Base-by-base conservation (phyloP, 257 asterid species). In the Linderniella brevidens region DNA sequence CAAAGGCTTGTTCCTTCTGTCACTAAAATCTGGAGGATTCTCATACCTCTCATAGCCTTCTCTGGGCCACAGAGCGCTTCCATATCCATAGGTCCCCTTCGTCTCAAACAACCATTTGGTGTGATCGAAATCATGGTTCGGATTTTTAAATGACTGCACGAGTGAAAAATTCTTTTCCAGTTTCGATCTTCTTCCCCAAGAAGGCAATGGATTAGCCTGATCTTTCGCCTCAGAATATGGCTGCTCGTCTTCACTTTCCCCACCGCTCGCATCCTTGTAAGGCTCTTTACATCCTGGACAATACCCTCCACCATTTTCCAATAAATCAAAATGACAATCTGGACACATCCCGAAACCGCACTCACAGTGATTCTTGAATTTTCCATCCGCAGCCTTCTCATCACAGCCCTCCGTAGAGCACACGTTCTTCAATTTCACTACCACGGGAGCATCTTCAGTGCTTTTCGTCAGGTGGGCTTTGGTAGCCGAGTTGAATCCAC, bases 51-150 rank as follows among this genome's bases (percentile, higher is more conserved):
- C 92, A 19, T 50, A 61, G 15, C 75, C 95, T 6, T 80, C 95
- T 39, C 79, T 72, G 0, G 92, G 95, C 97, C 95, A 87, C 51
- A 80, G 57, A 35, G 95, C 95, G 59, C 84, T 87, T 10, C 97
- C 97, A 61, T 87, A 87, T 4, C 97, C 97, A n/a, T 82, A 87
- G 7, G 97, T 87, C 50, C 97, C 97, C 53, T 83, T 83, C 0
- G 97, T 87, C 69, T 87, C 93, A 19, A 87, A 87, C 56, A 87
- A 64, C 97, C 97, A 83, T 15, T 92, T 64, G 0, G 67, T 59
- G 48, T 83, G 93, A 53, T 83, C 97, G 51, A 87, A 87, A 5
- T 88, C 97, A 0, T 78, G 86, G 49, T 84, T 88, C 7, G 86
- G 93, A 39, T 78, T 78, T 79, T 87, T 87, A 51, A 75, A 79